Percentiles rank a stretch among this genome's conserved stretches.
Conservation (phyloP, 2,329 filamentous ascomycete genomes). For the Scorias spongiosa region DNA sequence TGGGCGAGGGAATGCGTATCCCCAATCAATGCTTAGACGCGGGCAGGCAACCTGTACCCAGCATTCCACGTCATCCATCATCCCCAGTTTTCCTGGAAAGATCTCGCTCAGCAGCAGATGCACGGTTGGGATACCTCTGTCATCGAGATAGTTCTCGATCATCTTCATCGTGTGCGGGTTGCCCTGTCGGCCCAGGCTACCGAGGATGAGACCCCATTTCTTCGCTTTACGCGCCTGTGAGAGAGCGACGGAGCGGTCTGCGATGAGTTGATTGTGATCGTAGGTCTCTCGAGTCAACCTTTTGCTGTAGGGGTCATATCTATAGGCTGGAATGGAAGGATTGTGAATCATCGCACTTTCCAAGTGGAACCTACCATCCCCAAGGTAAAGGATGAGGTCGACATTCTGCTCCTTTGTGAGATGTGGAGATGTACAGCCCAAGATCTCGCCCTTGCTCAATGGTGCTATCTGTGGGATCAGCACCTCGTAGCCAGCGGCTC, state of each 20-base stretch:
- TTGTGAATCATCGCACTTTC: constrained; percentile 99
- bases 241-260: constrained; percentile 64
- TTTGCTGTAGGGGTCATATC: constrained; percentile 92
- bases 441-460: constrained; percentile 83
- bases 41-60: constrained; percentile 98
- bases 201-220: constrained; percentile 92
- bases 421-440: constrained; percentile 87
- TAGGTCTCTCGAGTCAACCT: constrained; percentile 85
- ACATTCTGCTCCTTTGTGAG: constrained; percentile 42
- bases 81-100: constrained; percentile 83
- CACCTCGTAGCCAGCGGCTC: constrained; percentile 70
- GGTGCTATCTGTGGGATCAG: constrained; percentile 86
- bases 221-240: constrained; percentile 55
- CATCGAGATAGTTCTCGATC: constrained; percentile 63
- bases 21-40: constrained; percentile 96
- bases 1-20: constrained; percentile 82
- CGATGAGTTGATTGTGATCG: constrained; percentile 80
- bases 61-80: constrained; percentile 86
- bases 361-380: constrained; percentile 86
- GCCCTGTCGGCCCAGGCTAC: constrained; percentile 80
- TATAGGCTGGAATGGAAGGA: constrained; percentile 73
- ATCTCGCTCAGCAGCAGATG: constrained; percentile 87
- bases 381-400: constrained; percentile 74
- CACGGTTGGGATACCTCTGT: constrained; percentile 62
- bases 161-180: constrained; percentile 84